Percentiles rank a stretch among this genome's conserved stretches.
phyloP scores from a whole-genome alignment of 164 flowering plant genomes.

The Hamamelis virginiana region DNA sequence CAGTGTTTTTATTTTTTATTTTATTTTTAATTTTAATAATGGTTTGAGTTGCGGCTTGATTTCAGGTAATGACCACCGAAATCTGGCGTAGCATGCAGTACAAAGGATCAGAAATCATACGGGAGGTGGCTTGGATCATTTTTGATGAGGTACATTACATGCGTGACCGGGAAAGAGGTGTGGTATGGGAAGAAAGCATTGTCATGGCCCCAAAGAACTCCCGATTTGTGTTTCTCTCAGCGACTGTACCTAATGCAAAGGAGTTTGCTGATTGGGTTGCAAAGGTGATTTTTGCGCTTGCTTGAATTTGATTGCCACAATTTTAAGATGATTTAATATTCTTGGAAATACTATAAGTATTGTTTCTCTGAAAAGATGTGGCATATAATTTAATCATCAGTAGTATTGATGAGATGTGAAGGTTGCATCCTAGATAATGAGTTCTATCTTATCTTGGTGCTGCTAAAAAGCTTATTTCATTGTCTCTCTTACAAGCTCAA shows the following conservation, averaged over 20 bases:
- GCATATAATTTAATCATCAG: no score
- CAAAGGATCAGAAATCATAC: slow-evolving; percentile 83
- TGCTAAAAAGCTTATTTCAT: no score
- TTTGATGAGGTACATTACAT: slow-evolving; percentile 99
- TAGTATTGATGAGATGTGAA: no score
- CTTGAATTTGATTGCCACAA: slow-evolving; percentile 7
- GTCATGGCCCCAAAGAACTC: slow-evolving; percentile 98
- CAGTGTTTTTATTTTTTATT: not conserved
- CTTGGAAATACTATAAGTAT: not conserved
- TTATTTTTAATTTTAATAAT: no score
- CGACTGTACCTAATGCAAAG: slow-evolving; percentile 99
- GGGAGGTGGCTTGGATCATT: slow-evolving; percentile 97
- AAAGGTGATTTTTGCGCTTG: slow-evolving; percentile 52
- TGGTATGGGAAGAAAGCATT: slow-evolving; percentile 99
- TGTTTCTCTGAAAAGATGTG: no score
- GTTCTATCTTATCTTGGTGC: no score
- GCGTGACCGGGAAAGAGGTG: slow-evolving; percentile 99
- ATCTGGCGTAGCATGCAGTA: slow-evolving; percentile 99
- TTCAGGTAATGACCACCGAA: slow-evolving; percentile 98
- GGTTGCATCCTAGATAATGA: no score
- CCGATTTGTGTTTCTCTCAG: slow-evolving; percentile 92
- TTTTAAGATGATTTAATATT: not conserved
- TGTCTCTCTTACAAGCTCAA: no score
- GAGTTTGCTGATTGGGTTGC: slow-evolving; percentile 99
- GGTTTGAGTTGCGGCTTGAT: not conserved